Conservation (phyloP, 768 basidiomycete species). For the Gloeostereum incarnatum region DNA sequence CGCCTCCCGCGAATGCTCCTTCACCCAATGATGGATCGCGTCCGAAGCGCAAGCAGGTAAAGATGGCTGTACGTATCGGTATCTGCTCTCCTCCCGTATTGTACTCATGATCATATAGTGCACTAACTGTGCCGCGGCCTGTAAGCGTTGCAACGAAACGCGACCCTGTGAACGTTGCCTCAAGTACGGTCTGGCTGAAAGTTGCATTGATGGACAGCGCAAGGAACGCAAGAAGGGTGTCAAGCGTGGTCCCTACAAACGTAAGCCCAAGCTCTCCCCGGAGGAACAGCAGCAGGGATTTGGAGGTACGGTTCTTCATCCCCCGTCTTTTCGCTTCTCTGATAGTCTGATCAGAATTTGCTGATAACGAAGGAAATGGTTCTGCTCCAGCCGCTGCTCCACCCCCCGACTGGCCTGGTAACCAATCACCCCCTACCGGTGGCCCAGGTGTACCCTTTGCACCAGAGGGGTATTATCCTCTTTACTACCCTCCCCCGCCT, state of each 20-base stretch:
- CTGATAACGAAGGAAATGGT: slow-evolving; percentile 2
- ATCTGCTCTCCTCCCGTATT: neutral
- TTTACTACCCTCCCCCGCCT: slow-evolving; percentile 31
- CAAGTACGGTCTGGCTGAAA: slow-evolving; percentile 73
- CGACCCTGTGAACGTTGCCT: slow-evolving; percentile 87
- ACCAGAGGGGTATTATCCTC: slow-evolving; percentile 30
- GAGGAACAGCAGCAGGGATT: no score
- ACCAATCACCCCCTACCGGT: slow-evolving; percentile 11
- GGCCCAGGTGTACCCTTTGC: slow-evolving; percentile 7
- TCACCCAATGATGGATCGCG: slow-evolving; percentile 23
- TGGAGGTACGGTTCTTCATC: no score
- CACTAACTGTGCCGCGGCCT: slow-evolving; percentile 81
- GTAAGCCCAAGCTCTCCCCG: slow-evolving; percentile 40
- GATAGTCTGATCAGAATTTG: slow-evolving; percentile 1
- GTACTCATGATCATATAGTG: slow-evolving; percentile 28
- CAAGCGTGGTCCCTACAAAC: slow-evolving; percentile 83
- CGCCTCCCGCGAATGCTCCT: slow-evolving; percentile 10
- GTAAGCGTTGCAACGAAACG: slow-evolving; percentile 83
- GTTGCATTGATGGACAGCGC: slow-evolving; percentile 83
- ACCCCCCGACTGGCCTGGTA: slow-evolving; percentile 9
- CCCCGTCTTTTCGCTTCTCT: no score
- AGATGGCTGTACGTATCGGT: slow-evolving; percentile 61
- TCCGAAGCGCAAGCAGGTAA: slow-evolving; percentile 80
- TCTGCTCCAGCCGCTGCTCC: no score
- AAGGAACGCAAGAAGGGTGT: slow-evolving; percentile 91